Evolutionary conservation across 176 grass and related monocot species (phyloP).

Genomic region (Olyra latifolia): DNA sequence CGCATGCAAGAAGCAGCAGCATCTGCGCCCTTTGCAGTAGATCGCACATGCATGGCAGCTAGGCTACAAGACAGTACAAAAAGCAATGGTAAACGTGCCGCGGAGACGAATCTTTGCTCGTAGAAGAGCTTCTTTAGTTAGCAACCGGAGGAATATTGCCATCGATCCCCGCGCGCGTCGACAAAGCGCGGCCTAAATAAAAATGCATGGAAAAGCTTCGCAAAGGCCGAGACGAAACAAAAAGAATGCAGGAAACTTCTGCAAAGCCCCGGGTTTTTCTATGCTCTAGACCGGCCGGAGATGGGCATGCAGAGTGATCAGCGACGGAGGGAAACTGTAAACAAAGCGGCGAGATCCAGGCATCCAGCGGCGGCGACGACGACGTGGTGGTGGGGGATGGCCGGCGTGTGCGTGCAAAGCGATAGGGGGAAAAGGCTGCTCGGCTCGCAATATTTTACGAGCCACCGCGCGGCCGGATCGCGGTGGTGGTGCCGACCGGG

Average conservation of each 20-base stretch:
- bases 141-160: conserved; percentile 39
- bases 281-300: background rate
- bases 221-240: conserved; percentile 58
- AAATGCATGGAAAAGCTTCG: conserved; percentile 48
- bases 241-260: conserved; percentile 64
- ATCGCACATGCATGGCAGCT: conserved; percentile 44
- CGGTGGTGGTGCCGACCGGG: too few relatives aligned
- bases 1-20: conserved; percentile 40
- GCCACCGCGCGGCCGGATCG: background rate
- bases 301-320: background rate
- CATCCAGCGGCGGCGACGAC: conserved; percentile 33
- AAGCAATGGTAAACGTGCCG: conserved; percentile 46
- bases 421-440: conserved; percentile 6
- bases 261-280: conserved; percentile 48
- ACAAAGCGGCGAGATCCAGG: conserved; percentile 22
- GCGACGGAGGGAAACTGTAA: background rate
- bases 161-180: conserved; percentile 50
- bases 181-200: conserved; percentile 32
- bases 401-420: conserved; percentile 21
- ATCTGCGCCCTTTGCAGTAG: background rate
- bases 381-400: conserved; percentile 34
- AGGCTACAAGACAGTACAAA: conserved; percentile 41
- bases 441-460: background rate
- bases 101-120: conserved; percentile 42
- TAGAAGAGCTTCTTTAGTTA: conserved; percentile 31